Evolutionary conservation across 179 eudicot species (phyloP).

Genomic region (Actinidia arguta): DNA sequence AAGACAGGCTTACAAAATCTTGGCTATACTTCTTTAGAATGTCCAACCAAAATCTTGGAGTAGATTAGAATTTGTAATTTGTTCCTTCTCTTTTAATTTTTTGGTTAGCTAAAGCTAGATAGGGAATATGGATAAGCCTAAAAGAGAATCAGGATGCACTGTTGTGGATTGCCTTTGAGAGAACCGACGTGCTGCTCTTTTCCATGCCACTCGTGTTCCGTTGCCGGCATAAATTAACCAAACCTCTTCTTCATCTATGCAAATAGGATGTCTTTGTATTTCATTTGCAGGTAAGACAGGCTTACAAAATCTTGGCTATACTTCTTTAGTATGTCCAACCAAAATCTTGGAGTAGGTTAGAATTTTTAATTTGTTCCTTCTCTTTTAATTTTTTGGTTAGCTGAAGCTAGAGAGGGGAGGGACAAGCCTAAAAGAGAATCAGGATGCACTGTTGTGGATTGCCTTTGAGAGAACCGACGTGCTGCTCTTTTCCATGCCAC

Average conservation of each 20-base stretch:
- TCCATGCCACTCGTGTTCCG: conserved; percentile 6
- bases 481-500: conserved; percentile 12
- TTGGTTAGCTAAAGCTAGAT: too few species aligned
- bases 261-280: conserved; percentile 1
- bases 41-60: too few species aligned
- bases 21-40: too few species aligned
- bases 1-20: neutral
- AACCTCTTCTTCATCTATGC: neutral
- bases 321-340: too few species aligned
- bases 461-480: conserved; percentile 30
- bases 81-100: neutral
- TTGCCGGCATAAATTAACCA: conserved; percentile 16
- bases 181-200: conserved; percentile 4
- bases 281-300: neutral
- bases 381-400: too few species aligned
- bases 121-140: too few species aligned
- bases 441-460: neutral
- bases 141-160: too few species aligned
- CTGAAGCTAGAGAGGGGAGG: neutral
- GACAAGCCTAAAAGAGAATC: neutral
- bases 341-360: too few species aligned
- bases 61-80: too few species aligned
- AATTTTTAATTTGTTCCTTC: too few species aligned
- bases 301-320: neutral
- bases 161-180: neutral